Percentiles rank a stretch among this genome's conserved stretches.
These are phyloP conservation scores for Tolypocladium paradoxum DNA, from an alignment of 2,329 filamentous ascomycete genomes.

Conservation along the genomic window DNA sequence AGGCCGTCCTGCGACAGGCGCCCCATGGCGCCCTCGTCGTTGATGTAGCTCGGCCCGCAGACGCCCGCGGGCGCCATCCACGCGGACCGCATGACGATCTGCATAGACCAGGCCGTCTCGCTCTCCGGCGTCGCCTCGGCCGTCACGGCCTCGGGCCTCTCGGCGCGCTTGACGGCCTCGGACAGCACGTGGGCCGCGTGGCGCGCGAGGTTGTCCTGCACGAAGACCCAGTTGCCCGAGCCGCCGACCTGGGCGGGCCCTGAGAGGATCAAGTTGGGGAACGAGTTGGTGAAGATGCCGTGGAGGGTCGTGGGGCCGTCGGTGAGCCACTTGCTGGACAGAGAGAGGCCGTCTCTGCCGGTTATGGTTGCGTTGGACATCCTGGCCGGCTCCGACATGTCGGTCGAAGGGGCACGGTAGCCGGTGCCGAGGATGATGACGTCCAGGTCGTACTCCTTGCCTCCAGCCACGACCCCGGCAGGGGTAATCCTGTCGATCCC, in stretches of 20 bases:
- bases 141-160: slow-evolving; percentile 7
- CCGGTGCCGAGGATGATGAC: slow-evolving; percentile 21
- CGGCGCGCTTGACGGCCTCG: slow-evolving; percentile 11
- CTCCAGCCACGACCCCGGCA: slow-evolving; percentile 35
- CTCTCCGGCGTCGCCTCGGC: slow-evolving; percentile 34
- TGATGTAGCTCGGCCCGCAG: slow-evolving; percentile 46
- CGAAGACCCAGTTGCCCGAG: slow-evolving; percentile 25
- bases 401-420: slow-evolving; percentile 19
- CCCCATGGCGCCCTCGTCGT: slow-evolving; percentile 28
- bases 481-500: slow-evolving; percentile 36
- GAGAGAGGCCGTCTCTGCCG: slow-evolving; percentile 30
- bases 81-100: slow-evolving; percentile 27
- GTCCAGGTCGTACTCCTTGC: slow-evolving; percentile 35
- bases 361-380: slow-evolving; percentile 16
- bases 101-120: slow-evolving; percentile 34
- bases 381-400: slow-evolving; percentile 16
- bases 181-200: slow-evolving; percentile 31
- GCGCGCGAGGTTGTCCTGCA: slow-evolving; percentile 21
- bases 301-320: slow-evolving; percentile 38
- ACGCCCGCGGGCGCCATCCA: slow-evolving; percentile 27
- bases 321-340: slow-evolving; percentile 33
- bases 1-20: slow-evolving; percentile 13
- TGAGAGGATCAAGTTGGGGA: slow-evolving; percentile 44
- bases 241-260: slow-evolving; percentile 30
- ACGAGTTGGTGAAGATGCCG: slow-evolving; percentile 34